Base-by-base conservation (phyloP, 1,284 basidiomycete species). In the Sanghuangporus sanghuang region DNA sequence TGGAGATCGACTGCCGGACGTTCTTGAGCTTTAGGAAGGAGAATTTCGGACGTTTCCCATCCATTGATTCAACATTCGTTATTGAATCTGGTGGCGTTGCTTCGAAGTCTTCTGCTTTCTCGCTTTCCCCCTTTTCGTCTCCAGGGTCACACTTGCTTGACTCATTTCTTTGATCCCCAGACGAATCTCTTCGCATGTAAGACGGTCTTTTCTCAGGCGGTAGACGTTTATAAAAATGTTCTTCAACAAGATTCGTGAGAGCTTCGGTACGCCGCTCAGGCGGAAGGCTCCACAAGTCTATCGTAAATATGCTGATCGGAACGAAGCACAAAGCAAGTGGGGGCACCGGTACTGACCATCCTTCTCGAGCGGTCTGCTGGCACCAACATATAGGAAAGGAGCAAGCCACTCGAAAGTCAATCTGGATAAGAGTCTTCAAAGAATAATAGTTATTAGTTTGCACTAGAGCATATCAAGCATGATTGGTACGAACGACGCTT, bases 261-360 rank as follows among this genome's bases (percentile, higher is more conserved):
- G 69, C 67, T 1, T 70, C 69, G 0, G 82, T 83, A n/a, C 77
- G 72, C 1, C 71, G 72, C 3, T 67, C 54, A 3, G 71, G 52
- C 0, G 81, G 81, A 11, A 86, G 74, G 39, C 78, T 71, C 82
- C 83, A 85, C 36, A 85, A 72, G 69, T 85, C 85, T 86, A 56
- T 21, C 12, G 6, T 5, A 27, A 52, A 32, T 1, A 0, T 8
- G 27, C 6, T 9, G n/a, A 6, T 35, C 42, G 32, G 38, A 8
- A 11, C 14, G 21, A 4, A 21, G 14, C 36, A 21, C 59, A 46
- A 6, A 57, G 16, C 40, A 44, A 44, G 53, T 21, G 57, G 46
- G 21, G 38, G 16, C 8, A 14, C 38, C 23, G 27, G 32, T 36
- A 58, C 64, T 12, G 21, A 65, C 64, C 64, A 46, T 65, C 64